These are phyloP conservation scores for Panaeolus cyanescens DNA, from an alignment of 768 basidiomycete species.

Conservation along the genomic window DNA sequence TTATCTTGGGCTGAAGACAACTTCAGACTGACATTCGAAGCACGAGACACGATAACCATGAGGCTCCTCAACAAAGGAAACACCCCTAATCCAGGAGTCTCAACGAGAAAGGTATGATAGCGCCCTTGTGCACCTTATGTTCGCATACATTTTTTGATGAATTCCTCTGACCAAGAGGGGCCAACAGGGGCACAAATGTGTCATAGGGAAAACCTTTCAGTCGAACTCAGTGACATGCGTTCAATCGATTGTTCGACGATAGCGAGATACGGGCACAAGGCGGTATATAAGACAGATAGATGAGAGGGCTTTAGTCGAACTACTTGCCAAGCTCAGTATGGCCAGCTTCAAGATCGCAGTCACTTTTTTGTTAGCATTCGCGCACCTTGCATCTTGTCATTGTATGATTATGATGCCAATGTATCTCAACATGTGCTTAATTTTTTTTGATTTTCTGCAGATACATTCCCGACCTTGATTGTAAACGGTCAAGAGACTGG, in stretches of 20 bases:
- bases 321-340: too few relatives aligned
- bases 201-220: too few relatives aligned
- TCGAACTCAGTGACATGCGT: too few relatives aligned
- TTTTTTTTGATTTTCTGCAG: conserved; percentile 18
- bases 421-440: not conserved
- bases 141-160: too few relatives aligned
- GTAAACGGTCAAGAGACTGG: conserved; percentile 38
- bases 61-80: not conserved
- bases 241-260: too few relatives aligned
- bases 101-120: not conserved
- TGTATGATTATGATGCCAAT: conserved; percentile 15
- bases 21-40: not conserved
- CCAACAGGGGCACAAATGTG: too few relatives aligned
- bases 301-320: too few relatives aligned
- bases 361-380: conserved; percentile 7
- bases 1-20: not conserved
- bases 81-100: not conserved
- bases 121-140: not conserved
- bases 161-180: too few relatives aligned
- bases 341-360: not conserved
- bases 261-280: too few relatives aligned
- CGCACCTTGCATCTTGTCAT: conserved; percentile 22
- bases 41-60: not conserved
- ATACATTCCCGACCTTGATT: conserved; percentile 45
- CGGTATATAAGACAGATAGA: too few relatives aligned